Percentiles rank a stretch among this genome's conserved stretches.
phyloP scores from a whole-genome alignment of 2,329 filamentous ascomycete species.

The Colletotrichum australisinense region DNA sequence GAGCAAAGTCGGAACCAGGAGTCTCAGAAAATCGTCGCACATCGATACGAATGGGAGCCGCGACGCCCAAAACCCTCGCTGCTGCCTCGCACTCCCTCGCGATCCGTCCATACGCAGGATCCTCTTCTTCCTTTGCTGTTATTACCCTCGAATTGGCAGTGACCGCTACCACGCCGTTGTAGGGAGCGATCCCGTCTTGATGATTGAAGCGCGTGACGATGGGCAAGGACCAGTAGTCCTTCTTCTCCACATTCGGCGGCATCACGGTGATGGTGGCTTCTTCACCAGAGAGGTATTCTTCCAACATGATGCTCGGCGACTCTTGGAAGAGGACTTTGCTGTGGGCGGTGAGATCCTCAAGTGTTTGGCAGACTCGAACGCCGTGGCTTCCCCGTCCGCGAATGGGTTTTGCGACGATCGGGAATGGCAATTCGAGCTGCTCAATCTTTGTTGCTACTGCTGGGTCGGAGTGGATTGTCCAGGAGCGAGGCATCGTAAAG shows the following conservation, averaged over 20 bases:
- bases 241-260: slow-evolving; percentile 50
- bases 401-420: slow-evolving; percentile 60
- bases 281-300: slow-evolving; percentile 59
- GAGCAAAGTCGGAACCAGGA: slow-evolving; percentile 49
- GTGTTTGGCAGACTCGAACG: slow-evolving; percentile 56
- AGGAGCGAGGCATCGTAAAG: slow-evolving; percentile 54
- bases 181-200: slow-evolving; percentile 57
- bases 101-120: slow-evolving; percentile 46
- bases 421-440: slow-evolving; percentile 38
- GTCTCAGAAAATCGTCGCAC: slow-evolving; percentile 49
- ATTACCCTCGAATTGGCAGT: slow-evolving; percentile 57
- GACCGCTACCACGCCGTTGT: slow-evolving; percentile 60
- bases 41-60: slow-evolving; percentile 59
- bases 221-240: slow-evolving; percentile 50
- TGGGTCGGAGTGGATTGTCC: slow-evolving; percentile 40
- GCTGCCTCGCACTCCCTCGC: slow-evolving; percentile 53
- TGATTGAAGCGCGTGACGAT: slow-evolving; percentile 61
- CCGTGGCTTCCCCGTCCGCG: slow-evolving; percentile 61
- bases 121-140: slow-evolving; percentile 41
- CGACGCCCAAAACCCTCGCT: slow-evolving; percentile 51
- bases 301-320: slow-evolving; percentile 53
- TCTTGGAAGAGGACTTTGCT: slow-evolving; percentile 47
- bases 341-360: slow-evolving; percentile 47
- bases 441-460: neutral
- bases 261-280: slow-evolving; percentile 64